Percentiles rank a stretch among this genome's conserved stretches.
phyloP scores from a whole-genome alignment of 75 land plant genomes.

The Cryptomeria japonica region DNA sequence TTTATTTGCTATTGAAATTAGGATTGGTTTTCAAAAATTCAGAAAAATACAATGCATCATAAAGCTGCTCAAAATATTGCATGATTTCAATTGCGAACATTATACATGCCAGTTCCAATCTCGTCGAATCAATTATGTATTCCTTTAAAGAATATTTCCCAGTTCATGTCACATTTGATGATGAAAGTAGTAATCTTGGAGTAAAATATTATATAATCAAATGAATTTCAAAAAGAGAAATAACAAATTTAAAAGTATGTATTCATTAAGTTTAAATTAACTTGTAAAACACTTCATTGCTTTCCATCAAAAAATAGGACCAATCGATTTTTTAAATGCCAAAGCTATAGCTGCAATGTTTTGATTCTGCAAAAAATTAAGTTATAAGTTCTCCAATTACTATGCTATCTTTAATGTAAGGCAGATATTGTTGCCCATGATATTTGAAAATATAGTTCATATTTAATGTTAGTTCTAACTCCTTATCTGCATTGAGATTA shows the following conservation, averaged over 20 bases:
- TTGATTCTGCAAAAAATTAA: not conserved
- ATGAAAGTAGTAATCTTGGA: no score
- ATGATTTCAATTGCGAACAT: no score
- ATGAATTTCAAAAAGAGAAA: not conserved
- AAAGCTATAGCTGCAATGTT: not conserved
- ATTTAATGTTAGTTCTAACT: not conserved
- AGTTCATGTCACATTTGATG: no score
- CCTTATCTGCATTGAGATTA: not conserved
- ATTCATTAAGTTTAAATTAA: not conserved
- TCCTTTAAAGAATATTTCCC: no score
- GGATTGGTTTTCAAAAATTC: no score
- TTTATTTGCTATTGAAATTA: no score
- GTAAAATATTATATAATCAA: not conserved
- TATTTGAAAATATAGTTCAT: not conserved
- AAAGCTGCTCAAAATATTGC: no score
- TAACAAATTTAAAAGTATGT: not conserved
- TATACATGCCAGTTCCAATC: no score
- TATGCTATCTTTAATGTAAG: not conserved
- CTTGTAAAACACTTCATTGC: not conserved
- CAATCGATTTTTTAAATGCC: not conserved
- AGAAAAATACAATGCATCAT: no score
- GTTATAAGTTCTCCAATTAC: not conserved
- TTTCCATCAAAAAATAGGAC: not conserved
- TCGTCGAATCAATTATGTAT: no score
- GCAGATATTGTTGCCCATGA: not conserved